These are phyloP conservation scores for Lenwebbia sp. DNA, from an alignment of 345 rosid species.

Conservation along the genomic window DNA sequence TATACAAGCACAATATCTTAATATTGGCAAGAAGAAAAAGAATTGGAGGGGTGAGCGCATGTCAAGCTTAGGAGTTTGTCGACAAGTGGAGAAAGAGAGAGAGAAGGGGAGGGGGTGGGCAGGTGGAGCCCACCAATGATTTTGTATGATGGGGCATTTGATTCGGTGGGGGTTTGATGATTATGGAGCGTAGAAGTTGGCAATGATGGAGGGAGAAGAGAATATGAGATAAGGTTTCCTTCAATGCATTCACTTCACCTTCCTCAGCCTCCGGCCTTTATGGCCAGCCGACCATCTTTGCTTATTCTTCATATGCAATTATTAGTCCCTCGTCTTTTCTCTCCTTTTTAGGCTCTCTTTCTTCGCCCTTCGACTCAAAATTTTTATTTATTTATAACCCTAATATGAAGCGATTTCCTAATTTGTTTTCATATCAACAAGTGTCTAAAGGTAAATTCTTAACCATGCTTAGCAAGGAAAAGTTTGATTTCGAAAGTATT, in stretches of 20 bases:
- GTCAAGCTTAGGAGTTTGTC: not conserved
- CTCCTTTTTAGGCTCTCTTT: not conserved
- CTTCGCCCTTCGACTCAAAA: not conserved
- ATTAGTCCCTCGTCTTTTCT: not conserved
- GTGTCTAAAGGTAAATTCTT: not conserved
- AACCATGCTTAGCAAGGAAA: not conserved
- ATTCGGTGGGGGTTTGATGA: conserved; percentile 37
- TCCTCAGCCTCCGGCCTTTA: not conserved
- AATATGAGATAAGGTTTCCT: conserved; percentile 12
- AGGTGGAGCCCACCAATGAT: conserved; percentile 40
- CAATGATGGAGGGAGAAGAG: conserved; percentile 11
- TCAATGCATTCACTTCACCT: not conserved
- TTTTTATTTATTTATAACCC: no score
- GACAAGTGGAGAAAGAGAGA: conserved; percentile 6
- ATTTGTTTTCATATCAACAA: not conserved
- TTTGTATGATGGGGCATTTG: conserved; percentile 47
- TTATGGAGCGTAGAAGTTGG: conserved; percentile 39
- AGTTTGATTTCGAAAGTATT: not conserved
- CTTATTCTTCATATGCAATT: not conserved
- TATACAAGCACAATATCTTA: not conserved
- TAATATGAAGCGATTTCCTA: not conserved
- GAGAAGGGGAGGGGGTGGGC: not conserved
- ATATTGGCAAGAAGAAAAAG: not conserved
- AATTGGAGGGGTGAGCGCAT: not conserved
- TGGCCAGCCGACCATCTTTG: conserved; percentile 14